A percentile compares a stretch with the other conserved stretches of the same genome.
Conservation (phyloP, 306 rosid genomes). For the Begonia loranthoides region DNA sequence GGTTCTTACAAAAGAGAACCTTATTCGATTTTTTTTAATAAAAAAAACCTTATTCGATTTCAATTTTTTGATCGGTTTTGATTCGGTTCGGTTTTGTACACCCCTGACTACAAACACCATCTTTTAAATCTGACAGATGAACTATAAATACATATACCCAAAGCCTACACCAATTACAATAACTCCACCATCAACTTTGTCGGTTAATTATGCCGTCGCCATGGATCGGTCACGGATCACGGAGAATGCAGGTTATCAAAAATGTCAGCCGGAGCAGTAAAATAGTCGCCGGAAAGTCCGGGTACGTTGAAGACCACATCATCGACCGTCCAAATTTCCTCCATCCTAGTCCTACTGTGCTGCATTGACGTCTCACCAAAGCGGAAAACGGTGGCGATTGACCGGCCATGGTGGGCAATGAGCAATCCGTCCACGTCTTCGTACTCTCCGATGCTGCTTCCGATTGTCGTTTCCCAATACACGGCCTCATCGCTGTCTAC, state of each 20-base stretch:
- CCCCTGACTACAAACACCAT: too few relatives aligned
- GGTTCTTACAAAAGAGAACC: too few relatives aligned
- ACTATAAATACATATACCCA: too few relatives aligned
- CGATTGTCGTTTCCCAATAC: conserved; percentile 94
- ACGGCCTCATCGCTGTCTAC: conserved; percentile 30
- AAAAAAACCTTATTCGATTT: too few relatives aligned
- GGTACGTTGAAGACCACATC: conserved; percentile 88
- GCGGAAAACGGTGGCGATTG: conserved; percentile 76
- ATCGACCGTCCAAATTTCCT: conserved; percentile 83
- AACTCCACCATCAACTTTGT: too few relatives aligned
- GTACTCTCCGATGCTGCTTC: conserved; percentile 78
- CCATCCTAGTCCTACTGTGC: conserved; percentile 80
- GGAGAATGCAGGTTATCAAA: background rate
- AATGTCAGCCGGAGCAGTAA: conserved; percentile 84
- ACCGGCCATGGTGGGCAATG: conserved; percentile 85
- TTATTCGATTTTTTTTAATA: too few relatives aligned
- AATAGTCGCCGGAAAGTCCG: conserved; percentile 77
- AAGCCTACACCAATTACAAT: too few relatives aligned
- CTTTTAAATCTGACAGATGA: too few relatives aligned
- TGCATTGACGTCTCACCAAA: conserved; percentile 74
- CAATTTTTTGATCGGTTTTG: too few relatives aligned
- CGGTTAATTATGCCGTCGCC: too few relatives aligned
- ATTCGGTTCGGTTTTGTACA: too few relatives aligned
- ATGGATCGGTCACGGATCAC: too few relatives aligned
- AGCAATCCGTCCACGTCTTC: conserved; percentile 65